Conservation (phyloP, 2,329 filamentous ascomycete species). For the Diaporthe citri region DNA sequence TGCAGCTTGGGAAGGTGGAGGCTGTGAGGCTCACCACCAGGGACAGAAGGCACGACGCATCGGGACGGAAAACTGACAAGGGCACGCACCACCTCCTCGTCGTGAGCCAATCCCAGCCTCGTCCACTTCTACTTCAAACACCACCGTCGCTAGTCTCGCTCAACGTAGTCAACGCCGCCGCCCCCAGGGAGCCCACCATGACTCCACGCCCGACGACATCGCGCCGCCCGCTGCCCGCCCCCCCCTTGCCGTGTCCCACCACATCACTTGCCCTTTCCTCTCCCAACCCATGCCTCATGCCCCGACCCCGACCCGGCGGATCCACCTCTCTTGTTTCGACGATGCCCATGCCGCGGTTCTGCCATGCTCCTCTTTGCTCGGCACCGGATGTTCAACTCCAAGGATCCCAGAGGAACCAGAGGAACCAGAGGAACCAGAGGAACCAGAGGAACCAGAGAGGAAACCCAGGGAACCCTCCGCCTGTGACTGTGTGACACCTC, state of each 20-base stretch:
- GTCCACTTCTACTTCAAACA: conserved; percentile 31
- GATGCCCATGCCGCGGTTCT: conserved; percentile 28
- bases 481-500: conserved; percentile 6
- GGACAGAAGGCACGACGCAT: conserved; percentile 21
- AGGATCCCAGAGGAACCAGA: conserved; percentile 13
- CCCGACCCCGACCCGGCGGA: conserved; percentile 26
- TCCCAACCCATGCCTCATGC: conserved; percentile 9
- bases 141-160: conserved; percentile 30
- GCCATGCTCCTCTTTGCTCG: conserved; percentile 27
- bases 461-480: conserved; percentile 10
- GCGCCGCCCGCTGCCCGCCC: conserved; percentile 3
- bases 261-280: not conserved
- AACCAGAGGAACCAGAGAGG: too few relatives aligned
- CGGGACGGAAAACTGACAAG: conserved; percentile 10
- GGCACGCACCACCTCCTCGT: conserved; percentile 11
- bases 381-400: conserved; percentile 24
- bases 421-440: not conserved
- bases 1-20: not conserved
- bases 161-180: conserved; percentile 17
- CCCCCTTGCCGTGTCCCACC: conserved; percentile 7
- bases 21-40: conserved; percentile 10
- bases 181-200: conserved; percentile 7
- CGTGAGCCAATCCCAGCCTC: conserved; percentile 24
- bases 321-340: conserved; percentile 32
- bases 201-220: conserved; percentile 21